Evolutionary conservation across 1,284 basidiomycete genomes (phyloP).

Genomic region (Inonotus hispidus): DNA sequence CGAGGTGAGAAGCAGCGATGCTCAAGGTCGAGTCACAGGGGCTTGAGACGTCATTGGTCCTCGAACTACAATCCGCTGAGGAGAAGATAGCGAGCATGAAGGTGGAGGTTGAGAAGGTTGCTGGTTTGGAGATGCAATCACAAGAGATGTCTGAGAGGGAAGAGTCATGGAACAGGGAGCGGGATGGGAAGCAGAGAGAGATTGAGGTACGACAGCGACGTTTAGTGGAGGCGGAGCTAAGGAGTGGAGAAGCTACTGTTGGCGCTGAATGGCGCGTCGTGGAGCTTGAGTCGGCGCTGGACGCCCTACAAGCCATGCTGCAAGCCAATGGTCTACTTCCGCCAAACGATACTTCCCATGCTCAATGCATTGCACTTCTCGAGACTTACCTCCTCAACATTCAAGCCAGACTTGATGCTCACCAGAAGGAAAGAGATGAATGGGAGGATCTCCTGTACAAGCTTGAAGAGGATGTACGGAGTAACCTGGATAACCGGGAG

Average conservation of each 20-base stretch:
- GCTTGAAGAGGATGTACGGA: constrained; percentile 46
- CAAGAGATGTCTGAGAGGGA: constrained; percentile 46
- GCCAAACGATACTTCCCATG: constrained; percentile 46
- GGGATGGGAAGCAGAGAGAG: too few relatives aligned
- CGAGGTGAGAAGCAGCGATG: constrained; percentile 54
- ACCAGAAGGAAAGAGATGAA: constrained; percentile 42
- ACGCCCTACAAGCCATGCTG: constrained; percentile 43
- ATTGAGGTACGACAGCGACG: constrained; percentile 40
- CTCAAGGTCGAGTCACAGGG: constrained; percentile 60
- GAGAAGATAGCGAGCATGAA: constrained; percentile 29
- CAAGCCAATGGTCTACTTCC: constrained; percentile 49
- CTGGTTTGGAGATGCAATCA: constrained; percentile 46
- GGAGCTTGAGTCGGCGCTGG: constrained; percentile 46
- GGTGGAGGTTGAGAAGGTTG: constrained; percentile 33
- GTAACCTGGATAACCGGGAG: constrained; percentile 43
- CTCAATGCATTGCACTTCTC: constrained; percentile 43
- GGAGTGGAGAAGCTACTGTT: constrained; percentile 35
- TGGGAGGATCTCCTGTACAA: constrained; percentile 40
- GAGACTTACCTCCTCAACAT: too few relatives aligned
- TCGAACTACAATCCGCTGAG: constrained; percentile 61
- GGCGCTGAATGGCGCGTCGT: constrained; percentile 44
- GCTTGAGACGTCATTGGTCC: constrained; percentile 52
- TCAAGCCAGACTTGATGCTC: constrained; percentile 43
- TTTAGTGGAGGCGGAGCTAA: constrained; percentile 41
- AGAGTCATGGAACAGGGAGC: constrained; percentile 50